phyloP scores from a whole-genome alignment of 495 filamentous ascomycete species.

The Penicillium robsamsonii region DNA sequence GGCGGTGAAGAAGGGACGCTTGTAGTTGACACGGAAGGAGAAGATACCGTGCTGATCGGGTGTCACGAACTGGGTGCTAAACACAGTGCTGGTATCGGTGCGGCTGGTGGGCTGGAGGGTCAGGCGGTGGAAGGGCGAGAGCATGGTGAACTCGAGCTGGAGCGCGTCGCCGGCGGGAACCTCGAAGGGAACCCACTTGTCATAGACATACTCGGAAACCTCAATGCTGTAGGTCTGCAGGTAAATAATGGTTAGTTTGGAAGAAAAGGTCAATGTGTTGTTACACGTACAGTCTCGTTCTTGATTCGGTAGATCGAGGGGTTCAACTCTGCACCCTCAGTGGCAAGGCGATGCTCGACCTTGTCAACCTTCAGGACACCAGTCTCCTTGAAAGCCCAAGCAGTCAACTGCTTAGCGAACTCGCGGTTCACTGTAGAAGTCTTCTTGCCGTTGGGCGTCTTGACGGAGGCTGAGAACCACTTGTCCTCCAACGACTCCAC shows the following conservation, averaged over 20 bases:
- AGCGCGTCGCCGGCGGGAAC: slow-evolving; percentile 66
- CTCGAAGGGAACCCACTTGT: slow-evolving; percentile 69
- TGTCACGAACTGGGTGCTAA: slow-evolving; percentile 69
- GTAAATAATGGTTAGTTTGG: slow-evolving; percentile 23
- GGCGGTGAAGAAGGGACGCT: slow-evolving; percentile 84
- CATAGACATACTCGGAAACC: slow-evolving; percentile 75
- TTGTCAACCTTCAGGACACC: slow-evolving; percentile 84
- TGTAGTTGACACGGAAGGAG: slow-evolving; percentile 94
- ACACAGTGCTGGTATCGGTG: slow-evolving; percentile 69
- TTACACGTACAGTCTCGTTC: slow-evolving; percentile 82
- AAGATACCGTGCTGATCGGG: slow-evolving; percentile 99
- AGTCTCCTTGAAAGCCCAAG: slow-evolving; percentile 91
- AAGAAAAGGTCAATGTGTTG: slow-evolving; percentile 8
- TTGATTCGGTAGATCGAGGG: slow-evolving; percentile 93
- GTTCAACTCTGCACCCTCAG: slow-evolving; percentile 57
- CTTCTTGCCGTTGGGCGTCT: slow-evolving; percentile 55
- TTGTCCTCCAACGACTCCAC: slow-evolving; percentile 82
- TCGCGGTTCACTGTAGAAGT: slow-evolving; percentile 71
- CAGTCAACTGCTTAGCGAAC: slow-evolving; percentile 78
- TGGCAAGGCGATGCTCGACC: slow-evolving; percentile 73
- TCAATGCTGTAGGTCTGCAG: slow-evolving; percentile 80
- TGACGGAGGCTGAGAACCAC: slow-evolving; percentile 85
- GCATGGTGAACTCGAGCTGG: slow-evolving; percentile 97
- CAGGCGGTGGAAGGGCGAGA: slow-evolving; percentile 96
- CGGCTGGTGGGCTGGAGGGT: slow-evolving; percentile 57